Percentiles rank a stretch among this genome's conserved stretches.
Evolutionary conservation across 2,329 filamentous ascomycete species (phyloP).

Genomic region (Podosphaera fusca): DNA sequence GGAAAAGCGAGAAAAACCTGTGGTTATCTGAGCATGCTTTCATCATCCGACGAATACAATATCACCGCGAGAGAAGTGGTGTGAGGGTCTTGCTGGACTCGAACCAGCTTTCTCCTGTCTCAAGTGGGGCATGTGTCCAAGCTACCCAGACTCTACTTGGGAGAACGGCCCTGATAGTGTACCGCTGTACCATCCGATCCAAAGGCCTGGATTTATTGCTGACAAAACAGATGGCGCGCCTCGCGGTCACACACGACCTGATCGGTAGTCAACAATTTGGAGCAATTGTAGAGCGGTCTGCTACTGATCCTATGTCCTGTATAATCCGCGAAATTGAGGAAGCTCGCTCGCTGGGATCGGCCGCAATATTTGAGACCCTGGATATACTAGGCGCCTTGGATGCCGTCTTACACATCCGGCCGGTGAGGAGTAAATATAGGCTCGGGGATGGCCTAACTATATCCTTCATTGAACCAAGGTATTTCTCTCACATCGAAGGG

Average conservation of each 20-base stretch:
- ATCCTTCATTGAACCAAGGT: neutral
- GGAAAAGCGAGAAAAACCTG: no score
- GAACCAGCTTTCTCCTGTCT: no score
- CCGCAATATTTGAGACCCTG: neutral
- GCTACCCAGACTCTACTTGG: no score
- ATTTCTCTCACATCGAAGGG: neutral
- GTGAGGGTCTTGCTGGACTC: no score
- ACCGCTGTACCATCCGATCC: no score
- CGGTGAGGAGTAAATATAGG: neutral
- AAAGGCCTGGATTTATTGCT: neutral
- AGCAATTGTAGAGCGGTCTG: neutral
- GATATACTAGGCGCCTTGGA: neutral
- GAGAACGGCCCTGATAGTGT: no score
- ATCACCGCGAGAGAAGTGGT: no score
- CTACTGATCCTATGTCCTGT: neutral
- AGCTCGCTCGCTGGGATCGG: neutral
- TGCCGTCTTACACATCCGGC: neutral
- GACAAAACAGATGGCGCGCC: neutral
- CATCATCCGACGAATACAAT: no score
- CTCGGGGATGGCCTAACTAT: neutral
- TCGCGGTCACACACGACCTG: neutral
- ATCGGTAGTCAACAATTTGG: neutral
- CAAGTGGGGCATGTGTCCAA: no score
- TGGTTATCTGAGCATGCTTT: no score
- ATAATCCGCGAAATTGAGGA: no score